phyloP scores from a whole-genome alignment of 495 filamentous ascomycete genomes.

The Eremomyces bilateralis region DNA sequence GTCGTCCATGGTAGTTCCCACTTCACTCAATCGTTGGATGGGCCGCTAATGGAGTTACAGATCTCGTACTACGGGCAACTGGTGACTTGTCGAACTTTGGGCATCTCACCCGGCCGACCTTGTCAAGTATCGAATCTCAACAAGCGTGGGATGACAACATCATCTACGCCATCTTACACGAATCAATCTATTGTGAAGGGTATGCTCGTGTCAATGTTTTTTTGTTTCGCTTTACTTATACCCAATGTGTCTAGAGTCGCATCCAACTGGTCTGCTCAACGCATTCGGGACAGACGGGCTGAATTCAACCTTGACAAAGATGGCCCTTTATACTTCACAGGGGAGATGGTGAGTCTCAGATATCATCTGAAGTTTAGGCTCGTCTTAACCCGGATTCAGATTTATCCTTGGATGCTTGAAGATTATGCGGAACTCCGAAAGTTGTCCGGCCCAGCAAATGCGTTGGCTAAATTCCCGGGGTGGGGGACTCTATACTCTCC shows the following conservation, averaged over 20 bases:
- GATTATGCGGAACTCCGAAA: slow-evolving; percentile 47
- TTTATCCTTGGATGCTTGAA: slow-evolving; percentile 64
- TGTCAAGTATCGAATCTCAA: slow-evolving; percentile 40
- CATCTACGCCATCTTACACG: slow-evolving; percentile 73
- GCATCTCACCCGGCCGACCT: slow-evolving; percentile 45
- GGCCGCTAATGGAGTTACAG: background rate
- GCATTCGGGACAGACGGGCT: slow-evolving; percentile 21
- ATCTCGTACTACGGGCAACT: slow-evolving; percentile 34
- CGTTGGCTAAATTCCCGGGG: slow-evolving; percentile 38
- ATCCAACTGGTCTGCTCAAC: slow-evolving; percentile 43
- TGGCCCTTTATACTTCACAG: slow-evolving; percentile 57
- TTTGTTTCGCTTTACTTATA: background rate
- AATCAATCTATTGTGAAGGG: slow-evolving; percentile 58
- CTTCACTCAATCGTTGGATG: background rate
- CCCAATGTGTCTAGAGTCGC: slow-evolving; percentile 8
- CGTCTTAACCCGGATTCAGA: slow-evolving; percentile 13
- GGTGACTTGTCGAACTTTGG: slow-evolving; percentile 52
- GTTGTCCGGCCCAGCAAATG: slow-evolving; percentile 41
- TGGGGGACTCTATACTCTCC: slow-evolving; percentile 67
- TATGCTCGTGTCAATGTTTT: slow-evolving; percentile 8
- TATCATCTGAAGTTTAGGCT: background rate
- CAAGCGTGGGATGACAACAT: slow-evolving; percentile 49
- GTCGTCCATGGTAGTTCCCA: slow-evolving; percentile 11
- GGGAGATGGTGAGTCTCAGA: slow-evolving; percentile 46
- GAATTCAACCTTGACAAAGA: slow-evolving; percentile 25